phyloP scores from a whole-genome alignment of 495 filamentous ascomycete species.

The Chlorociboria aeruginascens region DNA sequence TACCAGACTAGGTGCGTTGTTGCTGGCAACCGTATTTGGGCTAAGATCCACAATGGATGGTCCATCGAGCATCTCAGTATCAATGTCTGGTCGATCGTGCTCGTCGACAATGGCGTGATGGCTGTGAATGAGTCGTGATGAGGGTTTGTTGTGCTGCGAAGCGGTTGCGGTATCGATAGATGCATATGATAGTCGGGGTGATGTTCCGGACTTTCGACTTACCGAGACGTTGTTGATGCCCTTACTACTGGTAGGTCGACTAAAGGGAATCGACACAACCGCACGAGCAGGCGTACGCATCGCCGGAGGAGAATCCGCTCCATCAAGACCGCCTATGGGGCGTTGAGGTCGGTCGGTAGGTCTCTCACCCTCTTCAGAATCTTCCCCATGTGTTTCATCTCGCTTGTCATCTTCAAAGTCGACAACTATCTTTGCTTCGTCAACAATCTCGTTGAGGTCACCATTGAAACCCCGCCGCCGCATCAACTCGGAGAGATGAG shows the following conservation, averaged over 20 bases:
- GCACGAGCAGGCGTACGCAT: slow-evolving; percentile 47
- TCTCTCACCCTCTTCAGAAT: slow-evolving; percentile 34
- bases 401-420: slow-evolving; percentile 36
- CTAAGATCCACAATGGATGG: slow-evolving; percentile 46
- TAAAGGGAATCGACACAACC: slow-evolving; percentile 35
- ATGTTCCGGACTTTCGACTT: slow-evolving; percentile 22
- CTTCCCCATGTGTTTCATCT: slow-evolving; percentile 32
- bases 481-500: slow-evolving; percentile 63
- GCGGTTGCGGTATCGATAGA: slow-evolving; percentile 22
- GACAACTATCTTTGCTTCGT: slow-evolving; percentile 41
- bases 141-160: slow-evolving; percentile 13
- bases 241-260: slow-evolving; percentile 45
- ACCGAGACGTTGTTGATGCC: slow-evolving; percentile 25
- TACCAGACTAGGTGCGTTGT: slow-evolving; percentile 72
- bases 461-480: slow-evolving; percentile 49
- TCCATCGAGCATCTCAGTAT: slow-evolving; percentile 18
- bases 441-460: slow-evolving; percentile 49
- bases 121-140: slow-evolving; percentile 30
- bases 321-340: slow-evolving; percentile 21
- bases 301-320: slow-evolving; percentile 20
- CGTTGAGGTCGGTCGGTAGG: slow-evolving; percentile 15
- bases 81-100: slow-evolving; percentile 7
- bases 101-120: slow-evolving; percentile 35
- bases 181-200: slow-evolving; percentile 24
- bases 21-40: slow-evolving; percentile 68